Conservation (phyloP, 805 yeast genomes). For the Torulaspora franciscae region DNA sequence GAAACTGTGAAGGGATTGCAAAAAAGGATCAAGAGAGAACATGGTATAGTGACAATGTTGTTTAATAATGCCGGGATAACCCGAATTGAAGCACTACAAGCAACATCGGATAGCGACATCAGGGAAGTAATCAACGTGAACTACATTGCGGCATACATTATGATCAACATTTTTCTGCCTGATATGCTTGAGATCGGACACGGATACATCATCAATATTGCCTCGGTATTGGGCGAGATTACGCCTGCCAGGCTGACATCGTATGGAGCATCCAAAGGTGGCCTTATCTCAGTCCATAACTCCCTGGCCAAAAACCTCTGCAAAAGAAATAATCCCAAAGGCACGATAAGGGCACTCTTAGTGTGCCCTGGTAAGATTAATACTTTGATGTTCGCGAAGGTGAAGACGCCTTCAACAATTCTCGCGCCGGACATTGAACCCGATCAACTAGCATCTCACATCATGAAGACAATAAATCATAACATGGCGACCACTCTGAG, state of each 20-base stretch:
- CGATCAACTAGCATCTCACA: slow-evolving; percentile 51
- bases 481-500: slow-evolving; percentile 68
- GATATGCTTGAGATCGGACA: slow-evolving; percentile 55
- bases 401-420: slow-evolving; percentile 64
- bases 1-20: slow-evolving; percentile 42
- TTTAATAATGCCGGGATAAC: slow-evolving; percentile 85
- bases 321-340: slow-evolving; percentile 40
- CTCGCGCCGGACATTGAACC: slow-evolving; percentile 85
- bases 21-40: slow-evolving; percentile 39
- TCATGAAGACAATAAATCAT: slow-evolving; percentile 50
- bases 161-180: slow-evolving; percentile 68
- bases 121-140: slow-evolving; percentile 62
- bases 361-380: slow-evolving; percentile 85
- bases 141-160: slow-evolving; percentile 61
- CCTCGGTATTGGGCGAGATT: slow-evolving; percentile 79
- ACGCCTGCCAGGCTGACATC: slow-evolving; percentile 75
- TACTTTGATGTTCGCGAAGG: slow-evolving; percentile 69
- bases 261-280: slow-evolving; percentile 90
- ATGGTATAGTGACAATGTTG: slow-evolving; percentile 60
- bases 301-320: slow-evolving; percentile 62
- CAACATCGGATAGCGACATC: slow-evolving; percentile 53
- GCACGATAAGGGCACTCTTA: slow-evolving; percentile 59
- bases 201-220: slow-evolving; percentile 76
- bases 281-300: slow-evolving; percentile 78
- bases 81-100: slow-evolving; percentile 51